Percentiles rank a stretch among this genome's conserved stretches.
phyloP scores from a whole-genome alignment of 129 eudicot genomes.

The Deinandra increscens region DNA sequence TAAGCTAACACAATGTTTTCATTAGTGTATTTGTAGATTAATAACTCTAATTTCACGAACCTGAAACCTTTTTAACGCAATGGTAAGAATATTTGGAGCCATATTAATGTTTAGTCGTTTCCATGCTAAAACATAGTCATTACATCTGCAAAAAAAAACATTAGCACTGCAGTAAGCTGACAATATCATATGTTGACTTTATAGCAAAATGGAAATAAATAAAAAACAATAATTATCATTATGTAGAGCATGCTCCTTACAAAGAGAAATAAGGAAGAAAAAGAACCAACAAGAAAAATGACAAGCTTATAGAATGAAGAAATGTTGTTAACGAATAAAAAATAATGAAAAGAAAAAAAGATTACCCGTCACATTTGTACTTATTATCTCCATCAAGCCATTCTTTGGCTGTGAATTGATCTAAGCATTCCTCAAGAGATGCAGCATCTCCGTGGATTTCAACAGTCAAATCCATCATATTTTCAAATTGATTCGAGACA shows the following conservation, averaged over 20 bases:
- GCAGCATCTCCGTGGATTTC: slow-evolving; percentile 91
- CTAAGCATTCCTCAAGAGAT: slow-evolving; percentile 87
- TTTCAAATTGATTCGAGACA: slow-evolving; percentile 79
- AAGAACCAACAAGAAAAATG: background rate
- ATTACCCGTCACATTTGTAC: slow-evolving; percentile 92
- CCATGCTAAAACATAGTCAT: slow-evolving; percentile 84
- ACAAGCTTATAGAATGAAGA: slow-evolving; percentile 1
- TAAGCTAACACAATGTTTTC: slow-evolving; percentile 13
- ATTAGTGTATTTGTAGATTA: background rate
- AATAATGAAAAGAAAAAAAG: background rate
- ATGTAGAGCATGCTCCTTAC: background rate
- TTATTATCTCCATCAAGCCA: slow-evolving; percentile 90
- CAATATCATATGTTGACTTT: background rate
- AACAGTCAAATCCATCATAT: slow-evolving; percentile 95
- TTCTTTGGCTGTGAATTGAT: slow-evolving; percentile 79
- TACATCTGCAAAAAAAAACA: slow-evolving; percentile 64
- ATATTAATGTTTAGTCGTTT: slow-evolving; percentile 62
- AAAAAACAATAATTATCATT: background rate
- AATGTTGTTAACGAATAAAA: background rate
- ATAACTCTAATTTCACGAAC: slow-evolving; percentile 36
- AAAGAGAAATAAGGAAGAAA: background rate
- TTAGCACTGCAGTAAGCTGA: slow-evolving; percentile 15
- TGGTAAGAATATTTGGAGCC: slow-evolving; percentile 89
- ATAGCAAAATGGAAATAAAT: background rate
- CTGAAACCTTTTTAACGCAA: slow-evolving; percentile 96